Evolutionary conservation across 371 early-diverging fungal genomes (phyloP).

Genomic region (Syncephalis fuscata): DNA sequence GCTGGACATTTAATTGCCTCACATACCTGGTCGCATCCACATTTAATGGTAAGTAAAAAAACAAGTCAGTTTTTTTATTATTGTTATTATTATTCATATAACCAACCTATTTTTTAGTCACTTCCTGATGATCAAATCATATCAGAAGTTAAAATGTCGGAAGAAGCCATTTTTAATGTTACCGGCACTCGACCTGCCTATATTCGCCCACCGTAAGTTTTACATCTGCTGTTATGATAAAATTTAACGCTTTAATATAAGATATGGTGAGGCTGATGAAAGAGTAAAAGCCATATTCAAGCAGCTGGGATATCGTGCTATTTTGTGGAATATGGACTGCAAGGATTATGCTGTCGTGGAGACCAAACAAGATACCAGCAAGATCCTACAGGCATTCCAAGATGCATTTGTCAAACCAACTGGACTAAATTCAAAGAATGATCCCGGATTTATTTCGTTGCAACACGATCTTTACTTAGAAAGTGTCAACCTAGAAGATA

Average conservation of each 20-base stretch:
- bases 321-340: conserved; percentile 3
- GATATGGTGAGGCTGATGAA: conserved; percentile 1
- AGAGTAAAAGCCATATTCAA: conserved; percentile 1
- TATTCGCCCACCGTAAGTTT: conserved; percentile 30
- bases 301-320: not conserved
- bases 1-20: conserved; percentile 30
- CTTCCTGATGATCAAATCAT: conserved; percentile 7
- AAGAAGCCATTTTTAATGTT: conserved; percentile 12
- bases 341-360: not conserved
- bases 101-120: no score
- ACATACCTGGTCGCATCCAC: conserved; percentile 28
- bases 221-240: no score
- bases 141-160: conserved; percentile 14
- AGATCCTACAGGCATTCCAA: conserved; percentile 1
- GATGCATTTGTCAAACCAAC: not conserved
- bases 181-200: conserved; percentile 16
- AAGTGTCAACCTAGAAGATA: not conserved
- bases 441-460: not conserved
- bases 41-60: conserved; percentile 7
- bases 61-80: no score
- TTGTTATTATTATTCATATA: no score
- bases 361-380: not conserved
- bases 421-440: not conserved
- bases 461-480: not conserved
- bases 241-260: no score